Evolutionary conservation across 176 grass and related monocot genomes (phyloP).

Genomic region (Raddia distichophylla): DNA sequence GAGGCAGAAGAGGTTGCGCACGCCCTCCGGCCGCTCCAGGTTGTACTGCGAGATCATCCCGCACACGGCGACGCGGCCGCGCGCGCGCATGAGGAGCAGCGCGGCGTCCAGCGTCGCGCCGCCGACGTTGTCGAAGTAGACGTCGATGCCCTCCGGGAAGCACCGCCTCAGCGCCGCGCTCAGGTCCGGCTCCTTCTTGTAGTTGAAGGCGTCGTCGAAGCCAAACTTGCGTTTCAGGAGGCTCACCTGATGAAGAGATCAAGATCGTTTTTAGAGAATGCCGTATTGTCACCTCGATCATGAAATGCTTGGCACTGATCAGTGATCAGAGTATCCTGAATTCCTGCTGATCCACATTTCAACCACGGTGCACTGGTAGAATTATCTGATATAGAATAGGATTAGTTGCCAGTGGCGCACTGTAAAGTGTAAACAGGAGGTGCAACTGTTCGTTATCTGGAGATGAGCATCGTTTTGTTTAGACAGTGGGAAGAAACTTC

Average conservation of each 20-base stretch:
- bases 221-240: slow-evolving; percentile 58
- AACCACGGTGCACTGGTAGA: no score
- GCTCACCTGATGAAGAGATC: slow-evolving; percentile 35
- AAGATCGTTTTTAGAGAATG: neutral
- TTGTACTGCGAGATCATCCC: slow-evolving; percentile 73
- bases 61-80: slow-evolving; percentile 41
- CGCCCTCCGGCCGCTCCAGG: slow-evolving; percentile 21
- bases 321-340: no score
- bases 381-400: neutral
- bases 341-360: no score
- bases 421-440: neutral
- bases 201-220: slow-evolving; percentile 71
- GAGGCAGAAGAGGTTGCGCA: slow-evolving; percentile 29
- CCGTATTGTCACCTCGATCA: no score
- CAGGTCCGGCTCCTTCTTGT: slow-evolving; percentile 61
- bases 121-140: slow-evolving; percentile 80
- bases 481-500: no score
- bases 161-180: slow-evolving; percentile 48
- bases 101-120: slow-evolving; percentile 55
- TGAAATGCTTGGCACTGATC: no score
- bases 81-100: slow-evolving; percentile 45
- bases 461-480: neutral
- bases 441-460: neutral
- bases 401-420: neutral
- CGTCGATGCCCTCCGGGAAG: slow-evolving; percentile 66